phyloP scores from a whole-genome alignment of 441 rosid species.

The Daphne laureola region DNA sequence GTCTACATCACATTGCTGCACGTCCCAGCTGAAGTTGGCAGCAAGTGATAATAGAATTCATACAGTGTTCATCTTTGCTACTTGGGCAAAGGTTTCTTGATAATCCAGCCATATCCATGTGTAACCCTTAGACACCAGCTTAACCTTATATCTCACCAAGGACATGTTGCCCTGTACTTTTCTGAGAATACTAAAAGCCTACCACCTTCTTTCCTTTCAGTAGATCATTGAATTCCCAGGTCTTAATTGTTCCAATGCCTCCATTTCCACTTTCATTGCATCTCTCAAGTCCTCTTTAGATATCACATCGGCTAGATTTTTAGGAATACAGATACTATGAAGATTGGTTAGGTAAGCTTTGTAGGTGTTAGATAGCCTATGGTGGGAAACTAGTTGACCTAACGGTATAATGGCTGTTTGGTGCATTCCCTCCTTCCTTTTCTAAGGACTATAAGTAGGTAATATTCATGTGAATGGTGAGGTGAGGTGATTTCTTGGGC shows the following conservation, averaged over 20 bases:
- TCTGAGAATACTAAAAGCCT: neutral
- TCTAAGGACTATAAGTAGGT: constrained; percentile 2
- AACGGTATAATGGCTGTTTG: constrained; percentile 4
- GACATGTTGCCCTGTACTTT: neutral
- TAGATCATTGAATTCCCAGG: neutral
- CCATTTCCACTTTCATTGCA: constrained; percentile 1
- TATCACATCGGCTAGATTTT: neutral
- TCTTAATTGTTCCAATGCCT: neutral
- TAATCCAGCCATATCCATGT: neutral
- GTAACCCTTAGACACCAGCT: neutral
- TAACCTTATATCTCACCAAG: neutral
- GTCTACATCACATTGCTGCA: neutral
- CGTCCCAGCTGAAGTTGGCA: neutral
- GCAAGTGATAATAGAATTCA: neutral
- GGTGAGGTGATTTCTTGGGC: neutral
- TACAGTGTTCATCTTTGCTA: neutral
- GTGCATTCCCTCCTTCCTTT: constrained; percentile 11
- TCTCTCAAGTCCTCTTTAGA: neutral
- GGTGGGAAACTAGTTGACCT: constrained; percentile 4
- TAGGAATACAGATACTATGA: neutral
- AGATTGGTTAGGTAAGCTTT: neutral
- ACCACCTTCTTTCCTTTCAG: neutral
- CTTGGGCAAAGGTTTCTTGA: neutral
- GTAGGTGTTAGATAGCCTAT: neutral
- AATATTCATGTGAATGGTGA: neutral